These are phyloP conservation scores for Cutaneotrichosporon cutaneum DNA, from an alignment of 1,284 basidiomycete species.

Conservation along the genomic window DNA sequence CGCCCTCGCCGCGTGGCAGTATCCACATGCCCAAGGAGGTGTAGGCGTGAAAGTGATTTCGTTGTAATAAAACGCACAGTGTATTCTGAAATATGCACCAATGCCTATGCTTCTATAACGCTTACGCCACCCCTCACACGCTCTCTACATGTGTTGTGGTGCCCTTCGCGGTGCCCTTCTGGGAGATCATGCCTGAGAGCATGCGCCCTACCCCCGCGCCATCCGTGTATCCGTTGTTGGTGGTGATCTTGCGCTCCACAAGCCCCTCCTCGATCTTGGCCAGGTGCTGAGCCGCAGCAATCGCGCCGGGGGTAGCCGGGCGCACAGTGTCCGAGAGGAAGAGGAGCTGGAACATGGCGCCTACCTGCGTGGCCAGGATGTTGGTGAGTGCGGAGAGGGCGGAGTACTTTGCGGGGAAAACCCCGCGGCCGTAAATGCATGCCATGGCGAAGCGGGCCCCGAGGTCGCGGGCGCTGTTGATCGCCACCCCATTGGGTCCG, in stretches of 20 bases:
- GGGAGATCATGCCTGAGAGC: not conserved
- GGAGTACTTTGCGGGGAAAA: constrained; percentile 17
- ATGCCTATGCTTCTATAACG: no score
- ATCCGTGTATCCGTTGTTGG: not conserved
- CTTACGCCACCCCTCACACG: no score
- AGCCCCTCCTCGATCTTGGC: constrained; percentile 9
- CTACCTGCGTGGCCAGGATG: constrained; percentile 15
- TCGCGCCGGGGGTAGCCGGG: constrained; percentile 8
- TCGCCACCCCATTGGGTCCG: constrained; percentile 16
- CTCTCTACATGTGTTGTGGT: not conserved
- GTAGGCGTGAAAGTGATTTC: no score
- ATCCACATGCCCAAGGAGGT: no score
- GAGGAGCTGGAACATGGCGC: constrained; percentile 19
- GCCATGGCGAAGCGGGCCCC: constrained; percentile 21
- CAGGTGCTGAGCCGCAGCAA: not conserved
- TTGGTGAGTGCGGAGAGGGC: constrained; percentile 18
- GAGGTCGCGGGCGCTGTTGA: constrained; percentile 26
- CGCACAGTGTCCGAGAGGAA: constrained; percentile 22
- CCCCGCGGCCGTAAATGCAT: constrained; percentile 13
- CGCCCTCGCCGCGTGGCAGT: no score
- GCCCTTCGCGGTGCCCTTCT: not conserved
- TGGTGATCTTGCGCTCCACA: constrained; percentile 20
- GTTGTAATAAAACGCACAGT: no score
- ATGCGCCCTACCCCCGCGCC: constrained; percentile 1
- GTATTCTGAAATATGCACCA: no score